Evolutionary conservation across 495 filamentous ascomycete species (phyloP), one percentile per base, ranked within the genome.

Genomic region (Podospora comata): DNA sequence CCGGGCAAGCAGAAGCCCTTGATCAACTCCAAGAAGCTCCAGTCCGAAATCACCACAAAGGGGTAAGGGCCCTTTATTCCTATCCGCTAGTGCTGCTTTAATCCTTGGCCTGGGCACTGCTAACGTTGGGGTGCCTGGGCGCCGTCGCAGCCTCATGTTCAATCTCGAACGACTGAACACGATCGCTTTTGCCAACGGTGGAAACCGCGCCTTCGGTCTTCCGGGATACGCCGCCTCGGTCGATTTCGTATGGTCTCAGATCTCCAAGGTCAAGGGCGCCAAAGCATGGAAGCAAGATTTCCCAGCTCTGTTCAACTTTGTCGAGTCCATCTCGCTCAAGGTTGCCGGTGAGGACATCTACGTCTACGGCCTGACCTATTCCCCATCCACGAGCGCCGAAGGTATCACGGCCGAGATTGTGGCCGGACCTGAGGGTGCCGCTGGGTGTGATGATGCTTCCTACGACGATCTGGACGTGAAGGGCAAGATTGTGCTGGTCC

Each of bases 181-280:
- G n/a, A 83, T 84, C 34, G 82, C 80, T 5, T 64, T 64, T 16
- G 71, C 69, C 3, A 80, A 83, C 66, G 80, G 80, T 3, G 80
- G 79, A 15, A 85, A 83, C 65, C 74, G 83, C 7, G 83, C 82
- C 54, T 85, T 85, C 62, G 83, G 83, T 5, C 68, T 79, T 23
- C 79, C 81, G 0, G 83, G 83, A 19, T 84, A 82, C 71, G 68
- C 68, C 3, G 82, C 80, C 2, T 82, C 81, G 3, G 74, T 80
- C 18, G 79, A 85, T 60, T 84, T 80, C 65, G 72, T 85, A 59
- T 72, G 75, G 27, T 68, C 71, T 7, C 69, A 71, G 4, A 64
- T 76, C 4, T 71, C 73, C 67, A 73, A 74, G 2, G 72, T 74
- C 48, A 57, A 70, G 9, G 66, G 68, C 19, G 76, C 69, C 9